These are phyloP conservation scores for Wickerhamomyces tratensis DNA, from an alignment of 805 yeast species.

Conservation along the genomic window DNA sequence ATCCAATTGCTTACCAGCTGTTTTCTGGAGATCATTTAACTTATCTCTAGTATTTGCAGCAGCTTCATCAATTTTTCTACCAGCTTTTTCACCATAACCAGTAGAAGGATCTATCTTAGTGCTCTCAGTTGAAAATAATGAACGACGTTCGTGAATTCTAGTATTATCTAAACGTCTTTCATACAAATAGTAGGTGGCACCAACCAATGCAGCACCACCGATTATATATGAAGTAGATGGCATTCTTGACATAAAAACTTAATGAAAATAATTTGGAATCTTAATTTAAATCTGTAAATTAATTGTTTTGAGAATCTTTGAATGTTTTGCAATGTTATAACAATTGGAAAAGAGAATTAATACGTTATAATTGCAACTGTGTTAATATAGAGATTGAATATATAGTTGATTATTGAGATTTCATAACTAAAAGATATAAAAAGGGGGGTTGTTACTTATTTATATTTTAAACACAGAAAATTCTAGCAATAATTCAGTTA, in stretches of 20 bases:
- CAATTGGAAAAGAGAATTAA: too few species aligned
- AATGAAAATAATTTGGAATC: too few species aligned
- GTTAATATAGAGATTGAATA: too few species aligned
- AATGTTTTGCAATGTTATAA: too few species aligned
- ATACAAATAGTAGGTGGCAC: slow-evolving; percentile 16
- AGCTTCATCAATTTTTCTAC: slow-evolving; percentile 17
- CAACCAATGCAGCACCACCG: slow-evolving; percentile 17
- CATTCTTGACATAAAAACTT: neutral
- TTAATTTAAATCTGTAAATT: too few species aligned
- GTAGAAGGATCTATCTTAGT: slow-evolving; percentile 1
- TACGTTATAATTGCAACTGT: too few species aligned
- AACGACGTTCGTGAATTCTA: neutral
- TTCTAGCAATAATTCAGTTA: too few species aligned
- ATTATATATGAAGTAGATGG: slow-evolving; percentile 3
- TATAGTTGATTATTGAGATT: too few species aligned
- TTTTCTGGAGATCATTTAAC: slow-evolving; percentile 7
- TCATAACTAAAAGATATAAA: too few species aligned
- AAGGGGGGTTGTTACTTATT: too few species aligned
- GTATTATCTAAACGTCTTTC: slow-evolving; percentile 13
- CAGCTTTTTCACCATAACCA: slow-evolving; percentile 13
- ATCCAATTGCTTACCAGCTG: slow-evolving; percentile 13
- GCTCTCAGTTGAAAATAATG: neutral
- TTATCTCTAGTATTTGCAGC: slow-evolving; percentile 8
- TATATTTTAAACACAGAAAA: too few species aligned
- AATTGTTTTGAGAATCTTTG: too few species aligned